phyloP scores from a whole-genome alignment of 2,329 filamentous ascomycete genomes.

The Plectosphaerella plurivora region DNA sequence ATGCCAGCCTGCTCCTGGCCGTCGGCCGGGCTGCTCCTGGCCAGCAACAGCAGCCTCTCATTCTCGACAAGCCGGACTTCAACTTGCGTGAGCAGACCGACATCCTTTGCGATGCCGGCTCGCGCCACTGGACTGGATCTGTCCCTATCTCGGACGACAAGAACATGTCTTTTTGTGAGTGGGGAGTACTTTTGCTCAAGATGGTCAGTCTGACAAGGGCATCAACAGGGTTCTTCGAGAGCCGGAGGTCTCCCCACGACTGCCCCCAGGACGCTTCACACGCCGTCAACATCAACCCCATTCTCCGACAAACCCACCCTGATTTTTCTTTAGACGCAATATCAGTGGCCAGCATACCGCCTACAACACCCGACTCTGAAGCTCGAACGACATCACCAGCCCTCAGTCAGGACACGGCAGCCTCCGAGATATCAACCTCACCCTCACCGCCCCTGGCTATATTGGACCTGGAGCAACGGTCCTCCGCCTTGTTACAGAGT shows the following conservation, averaged over 20 bases:
- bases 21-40: not conserved
- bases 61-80: not conserved
- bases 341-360: no score
- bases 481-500: not conserved
- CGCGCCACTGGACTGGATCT: conserved; percentile 10
- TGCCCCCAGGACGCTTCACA: no score
- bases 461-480: not conserved
- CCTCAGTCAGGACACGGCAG: not conserved
- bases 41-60: not conserved
- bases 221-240: conserved; percentile 4
- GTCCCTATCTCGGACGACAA: not conserved
- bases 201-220: no score
- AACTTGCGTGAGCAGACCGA: not conserved
- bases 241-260: not conserved
- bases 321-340: no score
- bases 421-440: not conserved
- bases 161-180: not conserved
- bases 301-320: no score
- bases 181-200: no score
- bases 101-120: conserved; percentile 8
- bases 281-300: no score
- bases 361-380: not conserved
- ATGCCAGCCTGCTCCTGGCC: no score
- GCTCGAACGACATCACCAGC: not conserved
- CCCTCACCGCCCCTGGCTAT: not conserved